These are phyloP conservation scores for Globisporangium acanthophoron DNA, from an alignment of 352 stramenopile genomes.

Conservation along the genomic window DNA sequence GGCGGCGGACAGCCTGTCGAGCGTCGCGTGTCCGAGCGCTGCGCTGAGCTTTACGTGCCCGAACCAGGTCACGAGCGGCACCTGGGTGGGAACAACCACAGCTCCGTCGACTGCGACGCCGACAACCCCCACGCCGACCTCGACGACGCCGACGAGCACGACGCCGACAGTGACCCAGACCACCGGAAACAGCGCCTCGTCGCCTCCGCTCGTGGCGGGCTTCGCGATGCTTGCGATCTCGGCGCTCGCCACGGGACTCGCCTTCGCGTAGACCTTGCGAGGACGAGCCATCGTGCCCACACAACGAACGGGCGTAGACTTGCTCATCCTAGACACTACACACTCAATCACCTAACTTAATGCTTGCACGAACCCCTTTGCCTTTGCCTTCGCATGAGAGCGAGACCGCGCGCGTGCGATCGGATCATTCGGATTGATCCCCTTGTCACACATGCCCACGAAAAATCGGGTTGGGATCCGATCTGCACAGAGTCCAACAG, in stretches of 20 bases:
- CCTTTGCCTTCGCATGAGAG: not conserved
- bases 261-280: conserved; percentile 1
- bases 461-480: no score
- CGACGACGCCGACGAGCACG: conserved; percentile 37
- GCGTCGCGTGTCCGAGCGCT: conserved; percentile 18
- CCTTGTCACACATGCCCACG: no score
- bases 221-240: conserved; percentile 1
- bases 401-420: no score
- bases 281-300: not conserved
- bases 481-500: no score
- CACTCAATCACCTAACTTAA: not conserved
- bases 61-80: not conserved
- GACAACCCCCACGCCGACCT: conserved; percentile 71
- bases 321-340: not conserved
- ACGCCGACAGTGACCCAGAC: conserved; percentile 7
- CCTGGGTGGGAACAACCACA: conserved; percentile 21
- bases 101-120: conserved; percentile 29
- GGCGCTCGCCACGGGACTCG: conserved; percentile 1
- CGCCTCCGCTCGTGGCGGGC: not conserved
- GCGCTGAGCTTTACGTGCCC: conserved; percentile 8
- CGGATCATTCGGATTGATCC: no score
- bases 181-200: not conserved
- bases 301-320: not conserved
- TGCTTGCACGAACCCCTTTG: not conserved
- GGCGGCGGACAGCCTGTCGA: conserved; percentile 30